A percentile compares a stretch with the other conserved stretches of the same genome.
Conservation (phyloP, 208 protist genomes). For the Wallacemonas sp. region DNA sequence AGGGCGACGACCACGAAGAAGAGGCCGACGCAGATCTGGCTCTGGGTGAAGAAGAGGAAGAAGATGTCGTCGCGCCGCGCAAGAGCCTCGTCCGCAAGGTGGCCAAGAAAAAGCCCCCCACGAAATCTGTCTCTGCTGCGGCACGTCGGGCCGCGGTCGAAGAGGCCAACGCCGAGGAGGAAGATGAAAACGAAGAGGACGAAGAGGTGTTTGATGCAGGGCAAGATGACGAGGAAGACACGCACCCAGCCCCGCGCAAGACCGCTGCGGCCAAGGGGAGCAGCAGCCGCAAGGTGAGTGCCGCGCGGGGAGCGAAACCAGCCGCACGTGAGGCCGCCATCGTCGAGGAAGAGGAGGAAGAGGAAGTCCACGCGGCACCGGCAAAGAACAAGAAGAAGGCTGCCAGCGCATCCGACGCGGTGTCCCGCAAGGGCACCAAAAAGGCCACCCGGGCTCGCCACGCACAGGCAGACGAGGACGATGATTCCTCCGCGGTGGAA, state of each 20-base stretch:
- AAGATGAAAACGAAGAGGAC: slow-evolving; percentile 9
- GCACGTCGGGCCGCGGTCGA: not conserved
- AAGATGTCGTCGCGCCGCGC: slow-evolving; percentile 20
- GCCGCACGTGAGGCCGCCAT: no score
- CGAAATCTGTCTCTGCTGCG: not conserved
- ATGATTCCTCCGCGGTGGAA: not conserved
- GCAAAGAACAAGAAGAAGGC: slow-evolving; percentile 1
- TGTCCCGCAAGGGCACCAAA: not conserved
- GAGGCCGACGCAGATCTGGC: slow-evolving; percentile 9
- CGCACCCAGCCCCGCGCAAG: not conserved
- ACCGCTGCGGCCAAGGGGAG: not conserved
- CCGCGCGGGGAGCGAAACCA: no score
- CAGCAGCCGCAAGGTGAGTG: no score
- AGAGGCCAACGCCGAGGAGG: slow-evolving; percentile 22
- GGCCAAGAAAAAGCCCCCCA: slow-evolving; percentile 6
- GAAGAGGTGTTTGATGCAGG: slow-evolving; percentile 17
- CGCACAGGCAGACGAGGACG: slow-evolving; percentile 21
- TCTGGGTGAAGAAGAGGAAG: slow-evolving; percentile 19
- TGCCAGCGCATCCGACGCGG: not conserved
- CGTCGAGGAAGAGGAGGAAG: slow-evolving; percentile 6
- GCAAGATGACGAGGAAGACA: slow-evolving; percentile 6
- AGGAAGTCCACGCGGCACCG: slow-evolving; percentile 19
- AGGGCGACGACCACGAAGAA: slow-evolving; percentile 19
- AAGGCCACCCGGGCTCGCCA: slow-evolving; percentile 13
- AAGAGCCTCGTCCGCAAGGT: slow-evolving; percentile 8